Evolutionary conservation across 768 basidiomycete genomes (phyloP), one percentile per base, ranked within the genome.

Genomic region (Peribolospora baueri): DNA sequence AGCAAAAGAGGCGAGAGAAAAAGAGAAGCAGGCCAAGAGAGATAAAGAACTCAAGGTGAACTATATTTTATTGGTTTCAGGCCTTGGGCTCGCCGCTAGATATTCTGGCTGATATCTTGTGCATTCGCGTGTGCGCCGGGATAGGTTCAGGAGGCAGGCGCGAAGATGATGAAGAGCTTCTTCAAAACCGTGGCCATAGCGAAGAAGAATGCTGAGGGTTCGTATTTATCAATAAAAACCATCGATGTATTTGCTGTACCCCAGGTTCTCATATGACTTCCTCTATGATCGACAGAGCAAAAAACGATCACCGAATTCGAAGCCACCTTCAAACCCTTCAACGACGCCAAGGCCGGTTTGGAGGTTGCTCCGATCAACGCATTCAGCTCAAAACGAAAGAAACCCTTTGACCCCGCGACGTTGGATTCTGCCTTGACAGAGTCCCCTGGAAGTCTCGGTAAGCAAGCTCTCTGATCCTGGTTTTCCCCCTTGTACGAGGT

Each of bases 271-370:
- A 9, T 5, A 51, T 25, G 25, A 25, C 25, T 25, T 25, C 25
- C 25, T 25, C 25, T 25, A 25, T 25, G 25, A 25, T 25, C 25
- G 25, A 25, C 25, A 25, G 25, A 25, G 25, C 25, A 1, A 47
- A 46, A 10, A n/a, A n/a, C 37, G 7, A 70, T 71, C 39, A 75
- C 75, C 11, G 81, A 87, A 49, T 91, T 84, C 61, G 74, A 80
- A 54, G 75, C 70, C 61, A 71, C 72, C 1, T 93, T 93, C 71
- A 79, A 76, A 61, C 79, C 84, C 1, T 91, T 86, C 65, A 42
- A 50, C 3, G 56, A 51, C 13, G 25, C 25, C 25, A 84, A 82
- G 70, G 85, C 81, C 63, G 82, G 77, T 57, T 74, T 76, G 5
- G 70, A 72, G 38, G 61, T 88, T 13, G 84, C 85, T 3, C 81